phyloP scores from a whole-genome alignment of 1,284 basidiomycete species.

The Wolfiporia cocos region DNA sequence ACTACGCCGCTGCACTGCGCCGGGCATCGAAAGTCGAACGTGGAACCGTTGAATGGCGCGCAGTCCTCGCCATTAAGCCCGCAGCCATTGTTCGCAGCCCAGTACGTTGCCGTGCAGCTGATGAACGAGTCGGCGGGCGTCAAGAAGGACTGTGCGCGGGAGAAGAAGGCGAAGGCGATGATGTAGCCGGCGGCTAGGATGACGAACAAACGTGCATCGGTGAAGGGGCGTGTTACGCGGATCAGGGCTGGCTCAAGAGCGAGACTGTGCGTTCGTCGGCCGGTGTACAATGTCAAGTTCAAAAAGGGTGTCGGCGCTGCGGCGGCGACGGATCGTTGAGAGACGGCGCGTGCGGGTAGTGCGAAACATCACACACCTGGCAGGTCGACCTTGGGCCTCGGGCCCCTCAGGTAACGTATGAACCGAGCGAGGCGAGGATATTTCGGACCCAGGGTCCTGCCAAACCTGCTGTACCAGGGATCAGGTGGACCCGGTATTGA shows the following conservation, averaged over 20 bases:
- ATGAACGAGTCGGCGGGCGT: conserved; percentile 58
- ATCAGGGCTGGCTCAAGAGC: conserved; percentile 50
- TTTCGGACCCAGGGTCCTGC: conserved; percentile 14
- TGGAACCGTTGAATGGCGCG: conserved; percentile 56
- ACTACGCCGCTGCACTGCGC: conserved; percentile 64
- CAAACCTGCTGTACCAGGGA: conserved; percentile 14
- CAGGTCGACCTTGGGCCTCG: conserved; percentile 51
- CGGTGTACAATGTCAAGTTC: conserved; percentile 37
- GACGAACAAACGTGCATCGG: conserved; percentile 46
- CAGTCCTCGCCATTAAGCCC: conserved; percentile 70
- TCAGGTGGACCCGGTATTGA: conserved; percentile 1
- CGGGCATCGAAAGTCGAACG: conserved; percentile 78
- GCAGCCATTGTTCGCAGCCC: conserved; percentile 66
- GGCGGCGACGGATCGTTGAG: conserved; percentile 7
- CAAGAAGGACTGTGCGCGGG: conserved; percentile 66
- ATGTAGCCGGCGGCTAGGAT: conserved; percentile 61
- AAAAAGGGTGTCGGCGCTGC: conserved; percentile 52
- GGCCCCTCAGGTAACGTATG: conserved; percentile 47
- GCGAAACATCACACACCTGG: too few relatives aligned
- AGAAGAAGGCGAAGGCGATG: conserved; percentile 65
- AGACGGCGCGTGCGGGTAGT: conserved; percentile 1
- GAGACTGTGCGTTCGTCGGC: conserved; percentile 31
- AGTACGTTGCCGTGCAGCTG: conserved; percentile 67
- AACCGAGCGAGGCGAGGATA: conserved; percentile 20
- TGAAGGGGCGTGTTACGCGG: conserved; percentile 43